A percentile compares a stretch with the other conserved stretches of the same genome.
These are phyloP conservation scores for Collybia sordida DNA, from an alignment of 768 basidiomycete species.

Conservation along the genomic window DNA sequence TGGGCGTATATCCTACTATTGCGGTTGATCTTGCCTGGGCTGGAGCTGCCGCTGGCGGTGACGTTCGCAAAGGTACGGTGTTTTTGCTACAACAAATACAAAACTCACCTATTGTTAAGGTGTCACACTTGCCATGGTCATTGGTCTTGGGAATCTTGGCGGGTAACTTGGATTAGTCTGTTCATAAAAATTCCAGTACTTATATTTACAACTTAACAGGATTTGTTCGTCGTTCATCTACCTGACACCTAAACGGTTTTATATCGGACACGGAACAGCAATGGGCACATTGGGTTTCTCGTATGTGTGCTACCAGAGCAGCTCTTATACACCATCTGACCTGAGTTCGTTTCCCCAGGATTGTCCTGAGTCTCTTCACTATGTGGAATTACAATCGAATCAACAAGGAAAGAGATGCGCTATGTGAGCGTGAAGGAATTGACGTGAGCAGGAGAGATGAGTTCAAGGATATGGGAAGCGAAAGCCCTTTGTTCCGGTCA, in stretches of 20 bases:
- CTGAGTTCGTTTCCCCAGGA: constrained; percentile 12
- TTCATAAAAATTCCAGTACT: background rate
- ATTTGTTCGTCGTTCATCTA: constrained; percentile 42
- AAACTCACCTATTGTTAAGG: constrained; percentile 8
- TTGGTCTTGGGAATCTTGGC: constrained; percentile 56
- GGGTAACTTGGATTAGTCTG: constrained; percentile 20
- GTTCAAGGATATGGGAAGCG: constrained; percentile 49
- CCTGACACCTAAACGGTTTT: constrained; percentile 33
- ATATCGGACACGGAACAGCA: constrained; percentile 34
- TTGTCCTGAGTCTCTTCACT: constrained; percentile 36
- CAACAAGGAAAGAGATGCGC: constrained; percentile 47
- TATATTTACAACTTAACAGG: constrained; percentile 22
- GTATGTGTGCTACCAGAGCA: constrained; percentile 15
- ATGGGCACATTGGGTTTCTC: constrained; percentile 33
- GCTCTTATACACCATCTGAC: background rate
- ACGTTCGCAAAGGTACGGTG: constrained; percentile 42
- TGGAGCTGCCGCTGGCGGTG: constrained; percentile 54
- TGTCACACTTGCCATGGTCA: constrained; percentile 51
- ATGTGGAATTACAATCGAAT: constrained; percentile 51
- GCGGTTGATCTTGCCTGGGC: constrained; percentile 53
- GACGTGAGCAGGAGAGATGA: constrained; percentile 35
- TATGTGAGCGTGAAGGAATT: constrained; percentile 44
- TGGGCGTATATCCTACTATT: constrained; percentile 53
- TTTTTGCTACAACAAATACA: too few species aligned
- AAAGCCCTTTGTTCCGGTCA: constrained; percentile 57